These are phyloP conservation scores for Gossypium lobatum DNA, from an alignment of 441 rosid species.

Conservation along the genomic window DNA sequence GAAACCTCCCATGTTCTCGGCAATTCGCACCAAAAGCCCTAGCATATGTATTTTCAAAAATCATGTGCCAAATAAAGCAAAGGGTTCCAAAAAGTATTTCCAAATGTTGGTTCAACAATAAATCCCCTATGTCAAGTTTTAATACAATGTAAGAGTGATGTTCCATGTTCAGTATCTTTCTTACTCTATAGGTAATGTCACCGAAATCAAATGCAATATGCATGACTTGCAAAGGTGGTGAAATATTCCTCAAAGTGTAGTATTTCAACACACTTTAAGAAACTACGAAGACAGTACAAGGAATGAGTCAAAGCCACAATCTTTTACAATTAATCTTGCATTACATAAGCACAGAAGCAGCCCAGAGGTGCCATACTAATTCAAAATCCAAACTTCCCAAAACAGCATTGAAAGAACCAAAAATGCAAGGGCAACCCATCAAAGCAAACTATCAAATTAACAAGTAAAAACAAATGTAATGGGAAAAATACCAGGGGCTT, in stretches of 20 bases:
- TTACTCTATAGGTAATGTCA: background rate
- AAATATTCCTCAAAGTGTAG: background rate
- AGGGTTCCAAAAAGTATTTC: background rate
- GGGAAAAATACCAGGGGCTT: slow-evolving; percentile 12
- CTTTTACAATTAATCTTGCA: background rate
- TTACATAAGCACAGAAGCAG: background rate
- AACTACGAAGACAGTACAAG: background rate
- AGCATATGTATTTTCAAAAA: background rate
- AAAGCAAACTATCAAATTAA: background rate
- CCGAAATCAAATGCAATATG: background rate
- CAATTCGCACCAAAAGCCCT: background rate
- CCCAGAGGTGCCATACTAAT: background rate
- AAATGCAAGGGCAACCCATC: background rate
- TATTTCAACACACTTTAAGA: background rate
- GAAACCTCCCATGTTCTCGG: background rate
- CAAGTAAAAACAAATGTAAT: background rate
- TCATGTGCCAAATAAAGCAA: background rate
- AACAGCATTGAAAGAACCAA: background rate
- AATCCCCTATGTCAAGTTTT: background rate
- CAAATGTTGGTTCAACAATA: background rate
- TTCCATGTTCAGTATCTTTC: background rate
- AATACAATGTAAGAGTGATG: background rate
- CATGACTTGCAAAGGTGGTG: background rate
- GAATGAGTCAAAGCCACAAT: background rate
- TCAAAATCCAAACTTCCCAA: background rate